Evolutionary conservation across 202 grass and related monocot genomes (phyloP).

Genomic region (Sporobolus alterniflorus): DNA sequence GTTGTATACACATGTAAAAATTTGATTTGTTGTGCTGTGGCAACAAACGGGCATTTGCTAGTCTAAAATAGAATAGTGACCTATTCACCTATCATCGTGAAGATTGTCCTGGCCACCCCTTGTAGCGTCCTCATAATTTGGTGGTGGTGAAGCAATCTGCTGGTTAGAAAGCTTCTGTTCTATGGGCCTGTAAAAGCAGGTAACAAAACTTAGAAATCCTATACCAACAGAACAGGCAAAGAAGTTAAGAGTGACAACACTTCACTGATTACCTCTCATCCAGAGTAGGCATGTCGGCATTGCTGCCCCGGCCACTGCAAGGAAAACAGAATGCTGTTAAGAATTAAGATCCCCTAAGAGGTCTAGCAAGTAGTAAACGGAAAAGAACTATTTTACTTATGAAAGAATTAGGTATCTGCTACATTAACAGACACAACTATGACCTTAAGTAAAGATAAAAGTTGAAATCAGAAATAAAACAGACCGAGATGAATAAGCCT

Average conservation of each 20-base stretch:
- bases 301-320: conserved; percentile 73
- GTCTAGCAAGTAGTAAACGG: not conserved
- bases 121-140: conserved; percentile 76
- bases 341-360: conserved; percentile 23
- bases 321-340: conserved; percentile 22
- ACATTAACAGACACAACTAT: conserved; percentile 4
- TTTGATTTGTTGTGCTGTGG: not conserved
- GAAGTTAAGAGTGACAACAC: conserved; percentile 2
- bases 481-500: conserved; percentile 84
- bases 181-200: conserved; percentile 53
- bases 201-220: conserved; percentile 20
- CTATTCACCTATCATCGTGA: conserved; percentile 71
- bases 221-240: conserved; percentile 22
- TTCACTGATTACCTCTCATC: conserved; percentile 72
- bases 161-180: conserved; percentile 77
- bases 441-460: conserved; percentile 18
- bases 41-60: not conserved
- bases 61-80: conserved; percentile 37
- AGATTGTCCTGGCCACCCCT: conserved; percentile 53
- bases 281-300: conserved; percentile 58
- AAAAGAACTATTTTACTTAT: not conserved
- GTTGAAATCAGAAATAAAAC: conserved; percentile 25
- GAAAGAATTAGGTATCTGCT: conserved; percentile 2
- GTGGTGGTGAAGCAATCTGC: conserved; percentile 80
- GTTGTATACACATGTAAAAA: not conserved